These are phyloP conservation scores for Fusarium xylarioides DNA, from an alignment of 2,329 filamentous ascomycete genomes.

Conservation along the genomic window DNA sequence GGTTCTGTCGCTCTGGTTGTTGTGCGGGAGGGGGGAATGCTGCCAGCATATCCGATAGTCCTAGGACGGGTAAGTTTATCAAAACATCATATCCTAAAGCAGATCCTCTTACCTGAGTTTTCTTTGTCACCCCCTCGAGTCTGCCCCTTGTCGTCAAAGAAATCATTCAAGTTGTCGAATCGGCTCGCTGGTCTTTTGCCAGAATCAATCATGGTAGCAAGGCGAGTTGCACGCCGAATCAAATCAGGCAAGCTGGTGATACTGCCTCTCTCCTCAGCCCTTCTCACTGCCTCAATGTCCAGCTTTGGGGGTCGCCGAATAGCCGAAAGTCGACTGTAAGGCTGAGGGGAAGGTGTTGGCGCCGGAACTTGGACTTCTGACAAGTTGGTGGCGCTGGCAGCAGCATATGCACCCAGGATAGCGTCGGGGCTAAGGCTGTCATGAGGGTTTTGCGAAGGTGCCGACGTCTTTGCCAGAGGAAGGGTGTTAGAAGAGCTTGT, in stretches of 20 bases:
- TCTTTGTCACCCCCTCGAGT: conserved; percentile 52
- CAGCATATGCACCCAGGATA: conserved; percentile 61
- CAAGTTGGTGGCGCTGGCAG: conserved; percentile 57
- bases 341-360: conserved; percentile 42
- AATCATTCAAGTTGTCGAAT: conserved; percentile 63
- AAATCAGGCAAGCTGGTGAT: conserved; percentile 92
- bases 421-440: conserved; percentile 52
- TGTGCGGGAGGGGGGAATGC: conserved; percentile 71
- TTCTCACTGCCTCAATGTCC: conserved; percentile 82
- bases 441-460: conserved; percentile 21
- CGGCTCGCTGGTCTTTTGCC: conserved; percentile 73
- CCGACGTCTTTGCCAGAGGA: conserved; percentile 39
- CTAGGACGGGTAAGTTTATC: conserved; percentile 59
- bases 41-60: conserved; percentile 71
- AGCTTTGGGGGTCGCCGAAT: conserved; percentile 75
- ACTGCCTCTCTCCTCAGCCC: conserved; percentile 85
- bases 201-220: conserved; percentile 88
- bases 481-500: conserved; percentile 57
- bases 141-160: conserved; percentile 55
- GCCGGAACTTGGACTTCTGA: conserved; percentile 43
- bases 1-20: conserved; percentile 55
- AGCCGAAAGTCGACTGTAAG: conserved; percentile 60
- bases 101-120: conserved; percentile 46
- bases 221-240: conserved; percentile 84
- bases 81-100: conserved; percentile 44